Evolutionary conservation across 2,329 filamentous ascomycete genomes (phyloP), one percentile per base, ranked within the genome.

Genomic region (Aureobasidium namibiae): DNA sequence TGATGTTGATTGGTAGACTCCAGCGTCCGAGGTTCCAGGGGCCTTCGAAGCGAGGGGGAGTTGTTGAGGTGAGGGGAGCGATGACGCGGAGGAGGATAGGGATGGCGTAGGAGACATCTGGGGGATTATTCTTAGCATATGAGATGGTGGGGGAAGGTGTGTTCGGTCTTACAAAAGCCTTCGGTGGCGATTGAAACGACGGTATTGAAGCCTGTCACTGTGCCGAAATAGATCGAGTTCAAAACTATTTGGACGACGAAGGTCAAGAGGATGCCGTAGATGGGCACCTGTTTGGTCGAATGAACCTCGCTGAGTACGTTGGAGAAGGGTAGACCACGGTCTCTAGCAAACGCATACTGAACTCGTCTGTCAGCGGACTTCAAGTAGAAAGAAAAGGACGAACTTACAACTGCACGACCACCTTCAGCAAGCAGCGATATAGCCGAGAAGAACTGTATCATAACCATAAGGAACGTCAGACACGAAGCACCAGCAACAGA

Each of bases 91-190:
- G 75, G 18, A 80, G 66, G 0, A 84, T 72, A 0, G 80, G 80
- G 70, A 82, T 78, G 11, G 80, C 78, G 64, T 84, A 83, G 0
- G 80, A 83, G 1, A 83, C 71, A 63, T 83, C 76, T 78, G 63
- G 83, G 18, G 4, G 6, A 14, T 23, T 1, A 1, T 3, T 53
- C n/a, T 54, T 23, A 54, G 50, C 26, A 10, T 2, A 6, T 29
- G 14, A 23, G 2, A 26, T 14, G 4, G 8, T 44, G 1, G 16
- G 41, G 8, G 3, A 24, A 6, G 10, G 21, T 9, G n/a, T 0
- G 23, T 7, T 44, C 1, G 2, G 8, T 65, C 75, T 67, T 69
- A 77, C 75, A 83, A 63, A 83, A 83, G 0, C 81, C 82, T 62
- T 81, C 76, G 0, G 81, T 83, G 0, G 80, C 76, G 56, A 83